phyloP scores from a whole-genome alignment of 1,139 yeast genomes.

The Geotrichum candidum region DNA sequence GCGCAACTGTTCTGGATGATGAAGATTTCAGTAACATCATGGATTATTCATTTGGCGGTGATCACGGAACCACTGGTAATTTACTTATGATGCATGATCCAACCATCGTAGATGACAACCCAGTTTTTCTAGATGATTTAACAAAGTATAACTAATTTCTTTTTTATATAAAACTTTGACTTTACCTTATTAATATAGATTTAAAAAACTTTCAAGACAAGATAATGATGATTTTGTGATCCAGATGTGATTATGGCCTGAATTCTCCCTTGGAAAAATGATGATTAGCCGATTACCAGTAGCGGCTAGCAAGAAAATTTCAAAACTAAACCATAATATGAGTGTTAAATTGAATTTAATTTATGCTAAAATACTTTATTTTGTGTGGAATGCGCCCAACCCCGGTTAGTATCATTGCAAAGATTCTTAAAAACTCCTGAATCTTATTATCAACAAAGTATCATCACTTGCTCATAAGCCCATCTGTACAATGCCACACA shows the following conservation, averaged over 20 bases:
- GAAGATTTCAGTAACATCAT: conserved; percentile 9
- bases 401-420: too few relatives aligned
- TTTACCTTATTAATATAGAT: background rate
- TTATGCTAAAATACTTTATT: too few relatives aligned
- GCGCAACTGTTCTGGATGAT: background rate
- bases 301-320: background rate
- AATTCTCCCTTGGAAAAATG: background rate
- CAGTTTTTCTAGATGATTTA: background rate
- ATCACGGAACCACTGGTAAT: background rate
- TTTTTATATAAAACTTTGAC: background rate
- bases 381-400: too few relatives aligned
- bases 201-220: background rate
- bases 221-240: background rate
- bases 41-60: conserved; percentile 10
- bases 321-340: too few relatives aligned
- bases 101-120: conserved; percentile 1
- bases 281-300: background rate
- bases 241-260: background rate
- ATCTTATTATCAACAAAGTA: too few relatives aligned
- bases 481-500: too few relatives aligned
- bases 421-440: too few relatives aligned
- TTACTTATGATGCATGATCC: conserved; percentile 7
- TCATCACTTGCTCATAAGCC: too few relatives aligned
- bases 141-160: background rate
- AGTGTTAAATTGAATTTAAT: too few relatives aligned